Base-by-base conservation (phyloP, 257 asterid species). In the Fraxinus anomala region DNA sequence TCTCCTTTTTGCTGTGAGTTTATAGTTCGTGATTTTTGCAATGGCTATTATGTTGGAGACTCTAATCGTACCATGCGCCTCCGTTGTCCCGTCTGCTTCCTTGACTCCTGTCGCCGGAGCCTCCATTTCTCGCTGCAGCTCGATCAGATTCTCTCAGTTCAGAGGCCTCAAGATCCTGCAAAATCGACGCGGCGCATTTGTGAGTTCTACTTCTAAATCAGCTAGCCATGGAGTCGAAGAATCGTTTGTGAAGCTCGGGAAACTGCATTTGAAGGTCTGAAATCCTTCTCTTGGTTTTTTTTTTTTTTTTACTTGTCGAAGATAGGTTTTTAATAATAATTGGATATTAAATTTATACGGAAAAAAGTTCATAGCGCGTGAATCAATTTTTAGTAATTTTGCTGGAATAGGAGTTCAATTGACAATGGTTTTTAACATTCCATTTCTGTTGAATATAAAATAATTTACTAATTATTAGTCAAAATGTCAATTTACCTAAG, bases 161-260 rank as follows among this genome's bases (percentile, higher is more conserved):
- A 83, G 81, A 44, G 97, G 94, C 14, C 87, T 89, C 74, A 94
- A 85, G 96, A 77, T 89, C 86, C 94, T 83, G 67, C 81, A 80
- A 7, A 21, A 85, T 69, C 92, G 89, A 23, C 83, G 93, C 3
- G 72, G 89, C 0, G 74, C 80, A 1, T 87, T 87, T 59, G 76
- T 85, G 13, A 78, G 51, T 51, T 87, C 86, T n/a, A 79, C 19
- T 42, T 82, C 90, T 9, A 85, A 79, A 75, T 73, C 80, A 75
- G 71, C 78, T 75, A 86, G 80, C 72, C 81, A 91, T 26, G 89
- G 88, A 56, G n/a, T n/a, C n/a, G n/a, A n/a, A 66, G 81, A 73
- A 87, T 94, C 77, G 93, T 89, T 33, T 92, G 97, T 87, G 97
- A 94, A 78, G 94, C 97, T 3, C 93, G 87, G 85, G 82, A 91